Percentiles rank a stretch among this genome's conserved stretches.
These are phyloP conservation scores for Zygotorulaspora florentina DNA, from an alignment of 805 yeast species.

Conservation along the genomic window DNA sequence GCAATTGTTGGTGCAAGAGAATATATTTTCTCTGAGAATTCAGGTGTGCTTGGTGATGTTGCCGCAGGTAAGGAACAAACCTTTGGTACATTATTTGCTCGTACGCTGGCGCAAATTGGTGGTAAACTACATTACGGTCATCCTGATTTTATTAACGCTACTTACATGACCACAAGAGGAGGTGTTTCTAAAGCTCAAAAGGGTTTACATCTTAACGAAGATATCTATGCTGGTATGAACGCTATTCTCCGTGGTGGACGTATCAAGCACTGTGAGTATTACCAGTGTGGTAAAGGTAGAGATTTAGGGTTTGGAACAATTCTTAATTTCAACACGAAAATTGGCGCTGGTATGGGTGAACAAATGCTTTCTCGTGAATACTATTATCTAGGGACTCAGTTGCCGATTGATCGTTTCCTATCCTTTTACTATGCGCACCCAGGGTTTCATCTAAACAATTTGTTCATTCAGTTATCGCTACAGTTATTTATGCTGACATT, in stretches of 20 bases:
- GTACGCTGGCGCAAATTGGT: constrained; percentile 80
- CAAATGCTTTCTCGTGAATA: constrained; percentile 83
- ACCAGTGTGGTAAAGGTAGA: constrained; percentile 89
- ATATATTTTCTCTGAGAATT: constrained; percentile 79
- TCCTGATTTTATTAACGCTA: constrained; percentile 75
- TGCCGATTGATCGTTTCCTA: constrained; percentile 75
- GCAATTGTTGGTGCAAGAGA: constrained; percentile 87
- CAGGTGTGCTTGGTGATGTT: constrained; percentile 82
- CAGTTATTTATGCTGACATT: constrained; percentile 67
- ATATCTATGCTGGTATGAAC: constrained; percentile 85
- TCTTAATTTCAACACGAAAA: constrained; percentile 78
- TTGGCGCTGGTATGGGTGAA: constrained; percentile 94
- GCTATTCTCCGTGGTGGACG: constrained; percentile 81
- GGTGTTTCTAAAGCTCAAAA: constrained; percentile 86
- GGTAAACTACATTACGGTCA: constrained; percentile 87
- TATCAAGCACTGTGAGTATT: constrained; percentile 81
- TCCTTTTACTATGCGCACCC: constrained; percentile 84
- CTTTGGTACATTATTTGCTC: constrained; percentile 77
- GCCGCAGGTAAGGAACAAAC: constrained; percentile 92
- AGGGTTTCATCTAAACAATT: constrained; percentile 79
- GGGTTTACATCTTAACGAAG: constrained; percentile 82
- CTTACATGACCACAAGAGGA: constrained; percentile 80
- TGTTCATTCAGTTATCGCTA: constrained; percentile 71
- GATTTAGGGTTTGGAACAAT: constrained; percentile 85
- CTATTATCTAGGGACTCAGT: constrained; percentile 73